phyloP scores from a whole-genome alignment of 345 rosid genomes.

The Citrus medica region DNA sequence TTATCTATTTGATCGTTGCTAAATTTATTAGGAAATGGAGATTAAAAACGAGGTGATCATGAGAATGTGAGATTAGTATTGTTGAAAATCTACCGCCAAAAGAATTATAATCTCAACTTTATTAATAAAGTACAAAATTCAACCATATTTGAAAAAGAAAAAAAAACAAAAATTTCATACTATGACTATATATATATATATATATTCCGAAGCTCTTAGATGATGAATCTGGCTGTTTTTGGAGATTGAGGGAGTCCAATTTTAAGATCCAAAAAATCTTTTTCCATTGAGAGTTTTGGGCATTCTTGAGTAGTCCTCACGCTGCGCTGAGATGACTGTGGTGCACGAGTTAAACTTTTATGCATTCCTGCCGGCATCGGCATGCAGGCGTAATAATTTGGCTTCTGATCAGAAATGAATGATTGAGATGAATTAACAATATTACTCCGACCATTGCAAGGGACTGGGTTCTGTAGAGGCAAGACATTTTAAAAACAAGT shows the following conservation, averaged over 20 bases:
- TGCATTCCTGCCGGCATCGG: neutral
- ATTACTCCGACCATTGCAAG: neutral
- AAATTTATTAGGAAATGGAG: too few relatives aligned
- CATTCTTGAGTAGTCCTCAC: neutral
- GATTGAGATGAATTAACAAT: neutral
- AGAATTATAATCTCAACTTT: neutral
- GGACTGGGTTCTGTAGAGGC: neutral
- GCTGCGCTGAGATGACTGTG: neutral
- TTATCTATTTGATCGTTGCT: too few relatives aligned
- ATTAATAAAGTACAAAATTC: neutral
- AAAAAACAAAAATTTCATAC: neutral
- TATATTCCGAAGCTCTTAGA: conserved; percentile 14
- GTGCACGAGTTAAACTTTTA: neutral
- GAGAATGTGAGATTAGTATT: too few relatives aligned
- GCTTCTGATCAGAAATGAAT: neutral
- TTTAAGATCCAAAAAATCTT: conserved; percentile 18
- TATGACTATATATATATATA: too few relatives aligned
- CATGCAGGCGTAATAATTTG: neutral
- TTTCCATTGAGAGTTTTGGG: neutral
- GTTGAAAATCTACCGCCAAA: too few relatives aligned
- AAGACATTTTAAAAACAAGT: neutral
- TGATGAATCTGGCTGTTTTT: neutral
- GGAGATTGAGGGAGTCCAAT: conserved; percentile 13
- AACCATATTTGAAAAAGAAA: neutral
- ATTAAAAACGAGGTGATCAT: too few relatives aligned